A percentile compares a stretch with the other conserved stretches of the same genome.
phyloP scores from a whole-genome alignment of 192 early-diverging fungal species.

The Phlyctochytrium planicorne region DNA sequence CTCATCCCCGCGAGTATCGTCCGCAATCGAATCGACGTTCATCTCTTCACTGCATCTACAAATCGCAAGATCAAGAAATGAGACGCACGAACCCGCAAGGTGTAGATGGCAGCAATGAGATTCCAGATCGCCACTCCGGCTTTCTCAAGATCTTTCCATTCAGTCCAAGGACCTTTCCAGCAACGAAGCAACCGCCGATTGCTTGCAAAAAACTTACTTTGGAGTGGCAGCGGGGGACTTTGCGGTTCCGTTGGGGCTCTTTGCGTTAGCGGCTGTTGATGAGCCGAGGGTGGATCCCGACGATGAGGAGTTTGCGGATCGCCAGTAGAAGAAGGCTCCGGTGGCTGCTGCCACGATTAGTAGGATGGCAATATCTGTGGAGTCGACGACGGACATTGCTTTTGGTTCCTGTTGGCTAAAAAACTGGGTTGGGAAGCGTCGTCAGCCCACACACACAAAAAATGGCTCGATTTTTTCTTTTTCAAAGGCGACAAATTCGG shows the following conservation, averaged over 20 bases:
- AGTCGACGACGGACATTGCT: constrained; percentile 19
- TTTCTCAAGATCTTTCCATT: no score
- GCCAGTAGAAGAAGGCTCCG: constrained; percentile 21
- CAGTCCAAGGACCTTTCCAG: constrained; percentile 7
- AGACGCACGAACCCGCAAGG: neutral
- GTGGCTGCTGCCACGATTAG: constrained; percentile 24
- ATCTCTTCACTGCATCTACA: neutral
- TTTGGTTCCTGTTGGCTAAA: no score
- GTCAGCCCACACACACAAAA: no score
- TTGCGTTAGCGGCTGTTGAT: constrained; percentile 5
- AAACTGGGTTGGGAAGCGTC: no score
- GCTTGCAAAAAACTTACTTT: constrained; percentile 4
- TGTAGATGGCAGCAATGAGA: no score
- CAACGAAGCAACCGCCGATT: constrained; percentile 6
- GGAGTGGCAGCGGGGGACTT: constrained; percentile 1
- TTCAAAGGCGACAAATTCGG: no score
- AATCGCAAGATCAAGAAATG: neutral
- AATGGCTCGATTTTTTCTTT: no score
- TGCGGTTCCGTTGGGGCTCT: neutral
- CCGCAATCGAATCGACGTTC: no score
- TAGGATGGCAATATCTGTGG: constrained; percentile 37
- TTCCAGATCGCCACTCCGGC: no score
- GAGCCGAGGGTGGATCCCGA: neutral
- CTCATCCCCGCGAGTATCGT: no score
- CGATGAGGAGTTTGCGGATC: neutral